These are phyloP conservation scores for Barbatosphaeria neglecta DNA, from an alignment of 495 filamentous ascomycete species.

Conservation along the genomic window DNA sequence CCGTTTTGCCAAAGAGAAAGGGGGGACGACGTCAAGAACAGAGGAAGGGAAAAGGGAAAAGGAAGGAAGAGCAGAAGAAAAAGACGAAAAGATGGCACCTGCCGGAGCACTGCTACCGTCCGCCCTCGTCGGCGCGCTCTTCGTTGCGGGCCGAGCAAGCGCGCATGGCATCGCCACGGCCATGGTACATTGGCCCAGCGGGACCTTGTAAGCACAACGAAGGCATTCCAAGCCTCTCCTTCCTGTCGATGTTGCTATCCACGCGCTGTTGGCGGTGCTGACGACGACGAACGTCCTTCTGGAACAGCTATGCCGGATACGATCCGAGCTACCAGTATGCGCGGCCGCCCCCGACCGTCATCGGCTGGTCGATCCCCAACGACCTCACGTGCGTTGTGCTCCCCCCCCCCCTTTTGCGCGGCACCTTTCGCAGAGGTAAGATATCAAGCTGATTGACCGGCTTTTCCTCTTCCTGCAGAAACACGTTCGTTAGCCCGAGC, in stretches of 20 bases:
- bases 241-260: too few species aligned
- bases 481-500: constrained; percentile 2
- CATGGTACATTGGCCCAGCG: constrained; percentile 9
- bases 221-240: too few species aligned
- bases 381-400: constrained; percentile 13
- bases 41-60: too few species aligned
- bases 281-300: too few species aligned
- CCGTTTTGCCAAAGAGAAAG: too few species aligned
- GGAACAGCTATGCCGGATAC: constrained; percentile 16
- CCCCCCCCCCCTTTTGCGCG: background rate
- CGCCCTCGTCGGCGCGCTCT: constrained; percentile 7
- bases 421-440: background rate
- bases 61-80: too few species aligned
- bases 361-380: constrained; percentile 17
- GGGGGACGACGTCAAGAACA: too few species aligned
- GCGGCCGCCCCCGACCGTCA: constrained; percentile 13
- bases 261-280: too few species aligned
- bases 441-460: background rate
- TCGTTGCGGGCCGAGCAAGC: constrained; percentile 8
- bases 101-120: constrained; percentile 2
- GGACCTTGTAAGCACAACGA: constrained; percentile 13
- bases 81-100: constrained; percentile 11
- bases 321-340: constrained; percentile 18
- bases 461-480: background rate
- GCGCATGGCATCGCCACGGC: constrained; percentile 19